These are phyloP conservation scores for Magnolia kwangsiensis DNA, from an alignment of 164 flowering plant genomes.

Conservation along the genomic window DNA sequence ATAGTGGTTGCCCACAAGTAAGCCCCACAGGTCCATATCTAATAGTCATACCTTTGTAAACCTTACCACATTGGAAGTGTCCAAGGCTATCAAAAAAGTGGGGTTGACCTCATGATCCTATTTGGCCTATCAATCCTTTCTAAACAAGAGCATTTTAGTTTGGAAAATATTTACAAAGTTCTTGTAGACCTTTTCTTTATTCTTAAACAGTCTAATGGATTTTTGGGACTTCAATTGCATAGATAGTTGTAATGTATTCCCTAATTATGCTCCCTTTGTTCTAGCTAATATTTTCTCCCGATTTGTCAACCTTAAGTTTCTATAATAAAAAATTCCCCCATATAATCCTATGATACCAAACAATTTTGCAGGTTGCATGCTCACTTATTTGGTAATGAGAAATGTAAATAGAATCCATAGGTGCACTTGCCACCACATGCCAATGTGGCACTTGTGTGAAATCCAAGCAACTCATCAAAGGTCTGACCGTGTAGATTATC, in stretches of 20 bases:
- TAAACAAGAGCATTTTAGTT: background rate
- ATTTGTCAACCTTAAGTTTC: background rate
- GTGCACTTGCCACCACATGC: background rate
- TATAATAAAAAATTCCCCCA: background rate
- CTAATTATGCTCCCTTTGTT: background rate
- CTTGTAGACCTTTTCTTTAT: background rate
- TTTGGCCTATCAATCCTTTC: no score
- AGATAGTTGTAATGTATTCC: background rate
- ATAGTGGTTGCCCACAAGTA: no score
- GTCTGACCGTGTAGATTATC: background rate
- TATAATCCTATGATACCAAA: background rate
- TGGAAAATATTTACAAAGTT: background rate
- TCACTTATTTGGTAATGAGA: background rate
- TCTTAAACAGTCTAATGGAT: conserved; percentile 1
- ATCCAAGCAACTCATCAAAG: background rate
- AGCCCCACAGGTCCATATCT: no score
- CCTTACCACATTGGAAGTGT: no score
- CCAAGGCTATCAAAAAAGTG: no score
- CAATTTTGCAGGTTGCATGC: background rate
- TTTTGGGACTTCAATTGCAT: background rate
- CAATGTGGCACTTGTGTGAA: background rate
- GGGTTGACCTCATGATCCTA: no score
- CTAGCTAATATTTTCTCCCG: background rate
- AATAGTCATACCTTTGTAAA: no score
- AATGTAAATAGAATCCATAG: background rate